These are phyloP conservation scores for Antitrichia curtipendula DNA, from an alignment of 225 moss, liverwort and hornwort genomes.

Conservation along the genomic window DNA sequence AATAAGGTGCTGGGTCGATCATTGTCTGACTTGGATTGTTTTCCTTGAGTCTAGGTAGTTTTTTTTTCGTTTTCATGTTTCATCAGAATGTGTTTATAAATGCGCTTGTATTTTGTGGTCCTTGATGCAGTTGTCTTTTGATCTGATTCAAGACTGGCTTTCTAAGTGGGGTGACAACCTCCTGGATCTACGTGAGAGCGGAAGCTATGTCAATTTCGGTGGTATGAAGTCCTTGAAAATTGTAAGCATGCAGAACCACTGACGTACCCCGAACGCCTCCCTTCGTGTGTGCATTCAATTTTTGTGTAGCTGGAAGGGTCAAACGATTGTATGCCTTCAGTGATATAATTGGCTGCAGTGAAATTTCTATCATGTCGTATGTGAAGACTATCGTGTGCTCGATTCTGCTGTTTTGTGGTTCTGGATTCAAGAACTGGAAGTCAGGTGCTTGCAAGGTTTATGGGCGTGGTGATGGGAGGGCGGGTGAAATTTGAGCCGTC, in stretches of 20 bases:
- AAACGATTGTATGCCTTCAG: not conserved
- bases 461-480: conserved; percentile 68
- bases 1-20: conserved; percentile 43
- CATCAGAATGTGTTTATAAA: not conserved
- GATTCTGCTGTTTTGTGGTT: conserved; percentile 1
- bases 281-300: not conserved
- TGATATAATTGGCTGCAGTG: not conserved
- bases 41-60: not conserved
- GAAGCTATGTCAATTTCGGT: conserved; percentile 54
- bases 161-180: conserved; percentile 47
- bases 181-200: conserved; percentile 48
- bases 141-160: conserved; percentile 67
- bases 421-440: conserved; percentile 21
- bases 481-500: conserved; percentile 54
- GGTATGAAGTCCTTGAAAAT: conserved; percentile 21
- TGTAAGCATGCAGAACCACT: conserved; percentile 15
- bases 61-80: not conserved
- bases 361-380: not conserved
- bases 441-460: conserved; percentile 93
- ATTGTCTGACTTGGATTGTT: not conserved
- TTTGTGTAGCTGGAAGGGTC: not conserved
- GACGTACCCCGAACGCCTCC: not conserved
- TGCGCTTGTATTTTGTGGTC: not conserved
- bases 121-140: conserved; percentile 64
- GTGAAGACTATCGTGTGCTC: conserved; percentile 8